Evolutionary conservation across 306 rosid genomes (phyloP).

Genomic region (Vigna nakashimae): DNA sequence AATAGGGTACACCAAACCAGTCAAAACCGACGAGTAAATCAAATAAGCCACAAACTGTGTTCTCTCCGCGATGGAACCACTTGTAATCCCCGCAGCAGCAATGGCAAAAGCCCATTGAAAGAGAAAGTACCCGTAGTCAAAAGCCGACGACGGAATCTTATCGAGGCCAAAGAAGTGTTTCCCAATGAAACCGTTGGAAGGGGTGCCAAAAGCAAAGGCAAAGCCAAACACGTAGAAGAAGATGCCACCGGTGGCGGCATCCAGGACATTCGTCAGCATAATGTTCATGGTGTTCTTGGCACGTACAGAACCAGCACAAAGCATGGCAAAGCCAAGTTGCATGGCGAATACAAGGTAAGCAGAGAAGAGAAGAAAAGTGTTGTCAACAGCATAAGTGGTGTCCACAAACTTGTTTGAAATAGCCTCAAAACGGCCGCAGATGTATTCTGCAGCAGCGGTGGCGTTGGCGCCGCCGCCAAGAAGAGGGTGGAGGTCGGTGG

Average conservation of each 20-base stretch:
- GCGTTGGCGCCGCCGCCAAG: conserved; percentile 45
- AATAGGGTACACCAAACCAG: conserved; percentile 63
- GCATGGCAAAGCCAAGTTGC: conserved; percentile 74
- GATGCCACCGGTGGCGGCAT: conserved; percentile 60
- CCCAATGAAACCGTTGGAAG: conserved; percentile 62
- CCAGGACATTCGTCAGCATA: conserved; percentile 68
- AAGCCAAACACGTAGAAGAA: conserved; percentile 63
- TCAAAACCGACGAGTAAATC: conserved; percentile 60
- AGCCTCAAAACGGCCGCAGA: conserved; percentile 53
- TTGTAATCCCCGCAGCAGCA: conserved; percentile 66
- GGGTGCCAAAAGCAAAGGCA: conserved; percentile 61
- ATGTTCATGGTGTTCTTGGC: conserved; percentile 72
- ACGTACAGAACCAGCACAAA: conserved; percentile 67
- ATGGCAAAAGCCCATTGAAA: conserved; percentile 73
- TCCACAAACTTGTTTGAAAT: conserved; percentile 54
- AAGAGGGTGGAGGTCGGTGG: conserved; percentile 53
- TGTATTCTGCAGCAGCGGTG: conserved; percentile 55
- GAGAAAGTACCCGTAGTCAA: conserved; percentile 54
- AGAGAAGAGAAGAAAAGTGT: conserved; percentile 61
- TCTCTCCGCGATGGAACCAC: conserved; percentile 70
- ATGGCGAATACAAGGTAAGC: conserved; percentile 67
- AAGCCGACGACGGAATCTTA: conserved; percentile 49
- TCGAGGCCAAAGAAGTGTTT: conserved; percentile 55
- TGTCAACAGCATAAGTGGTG: conserved; percentile 52
- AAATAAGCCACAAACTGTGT: conserved; percentile 61